Evolutionary conservation across 768 basidiomycete species (phyloP).

Genomic region (Calocera viscosa): DNA sequence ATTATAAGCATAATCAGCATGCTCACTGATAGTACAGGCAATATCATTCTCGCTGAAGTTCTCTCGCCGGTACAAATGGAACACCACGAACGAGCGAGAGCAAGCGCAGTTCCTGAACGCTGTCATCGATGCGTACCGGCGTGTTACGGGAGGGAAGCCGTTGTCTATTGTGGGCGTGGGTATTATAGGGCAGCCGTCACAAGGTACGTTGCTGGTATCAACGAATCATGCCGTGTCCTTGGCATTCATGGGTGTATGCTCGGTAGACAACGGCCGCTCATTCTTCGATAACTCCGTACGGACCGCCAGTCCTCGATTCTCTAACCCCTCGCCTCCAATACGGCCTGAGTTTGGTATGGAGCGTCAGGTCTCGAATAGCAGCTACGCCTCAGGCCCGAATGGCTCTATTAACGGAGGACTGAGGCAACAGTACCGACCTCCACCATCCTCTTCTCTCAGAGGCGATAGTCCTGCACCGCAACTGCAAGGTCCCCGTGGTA

Average conservation of each 20-base stretch:
- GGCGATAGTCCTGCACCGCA: not conserved
- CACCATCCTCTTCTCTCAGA: not conserved
- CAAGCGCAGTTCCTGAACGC: slow-evolving; percentile 61
- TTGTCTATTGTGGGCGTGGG: slow-evolving; percentile 23
- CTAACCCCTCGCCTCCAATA: not conserved
- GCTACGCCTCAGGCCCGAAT: not conserved
- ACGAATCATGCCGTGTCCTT: slow-evolving; percentile 9
- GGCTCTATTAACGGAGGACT: not conserved
- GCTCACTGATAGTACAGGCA: slow-evolving; percentile 15
- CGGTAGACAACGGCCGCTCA: not conserved
- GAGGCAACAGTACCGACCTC: not conserved
- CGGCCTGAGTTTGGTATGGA: not conserved
- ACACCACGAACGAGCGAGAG: slow-evolving; percentile 61
- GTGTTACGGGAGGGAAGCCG: slow-evolving; percentile 23
- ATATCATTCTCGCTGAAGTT: slow-evolving; percentile 27
- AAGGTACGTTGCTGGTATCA: not conserved
- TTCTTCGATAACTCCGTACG: not conserved
- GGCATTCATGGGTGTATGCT: slow-evolving; percentile 8
- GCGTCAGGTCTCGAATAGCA: slow-evolving; percentile 1
- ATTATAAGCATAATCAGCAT: slow-evolving; percentile 23
- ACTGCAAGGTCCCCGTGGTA: not conserved
- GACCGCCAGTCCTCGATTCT: not conserved
- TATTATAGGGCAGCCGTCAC: slow-evolving; percentile 8
- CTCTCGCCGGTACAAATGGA: slow-evolving; percentile 82
- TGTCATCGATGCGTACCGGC: slow-evolving; percentile 38